Evolutionary conservation across 495 filamentous ascomycete genomes (phyloP).

Genomic region (Aspergillus affinis): DNA sequence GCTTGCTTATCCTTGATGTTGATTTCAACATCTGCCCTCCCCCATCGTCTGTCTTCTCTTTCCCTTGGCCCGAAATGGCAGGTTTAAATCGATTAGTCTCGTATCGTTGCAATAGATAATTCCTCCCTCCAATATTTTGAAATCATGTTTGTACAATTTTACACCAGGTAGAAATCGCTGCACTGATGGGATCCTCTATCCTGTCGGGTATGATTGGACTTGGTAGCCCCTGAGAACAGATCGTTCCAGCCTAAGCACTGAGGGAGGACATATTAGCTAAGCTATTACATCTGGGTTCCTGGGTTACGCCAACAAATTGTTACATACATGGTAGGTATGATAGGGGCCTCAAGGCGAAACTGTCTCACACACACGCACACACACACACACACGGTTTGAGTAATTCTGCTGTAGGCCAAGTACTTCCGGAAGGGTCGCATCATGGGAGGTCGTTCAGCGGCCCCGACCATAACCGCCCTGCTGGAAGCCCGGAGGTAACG

Average conservation of each 20-base stretch:
- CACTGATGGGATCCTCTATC: not conserved
- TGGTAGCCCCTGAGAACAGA: not conserved
- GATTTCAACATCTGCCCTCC: not conserved
- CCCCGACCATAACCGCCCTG: constrained; percentile 46
- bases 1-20: not conserved
- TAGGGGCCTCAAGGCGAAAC: constrained; percentile 1
- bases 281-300: not conserved
- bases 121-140: not conserved
- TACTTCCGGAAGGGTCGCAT: not conserved
- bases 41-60: not conserved
- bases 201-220: not conserved
- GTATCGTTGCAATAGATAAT: not conserved
- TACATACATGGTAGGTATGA: not conserved
- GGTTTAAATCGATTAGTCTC: not conserved
- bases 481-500: constrained; percentile 52
- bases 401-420: not conserved
- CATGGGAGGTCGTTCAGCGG: constrained; percentile 28
- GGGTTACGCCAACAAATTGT: not conserved
- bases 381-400: constrained; percentile 8
- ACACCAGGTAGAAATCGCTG: not conserved
- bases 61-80: not conserved
- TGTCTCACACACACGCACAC: no score
- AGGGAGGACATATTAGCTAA: not conserved
- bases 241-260: not conserved
- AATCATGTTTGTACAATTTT: not conserved